Conservation (phyloP, 345 rosid species). For the Hirschfeldia incana region DNA sequence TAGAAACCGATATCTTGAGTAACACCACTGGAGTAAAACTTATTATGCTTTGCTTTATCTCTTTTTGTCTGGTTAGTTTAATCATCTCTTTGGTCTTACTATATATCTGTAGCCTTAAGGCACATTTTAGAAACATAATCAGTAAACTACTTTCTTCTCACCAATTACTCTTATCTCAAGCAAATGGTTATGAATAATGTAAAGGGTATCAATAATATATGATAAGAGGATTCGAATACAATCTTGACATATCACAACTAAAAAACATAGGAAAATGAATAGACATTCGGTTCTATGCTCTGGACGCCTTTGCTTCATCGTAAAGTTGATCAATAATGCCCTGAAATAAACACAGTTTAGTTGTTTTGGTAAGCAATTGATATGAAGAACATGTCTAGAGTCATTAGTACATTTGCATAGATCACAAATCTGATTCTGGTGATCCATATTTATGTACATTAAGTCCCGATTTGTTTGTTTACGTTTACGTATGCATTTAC, state of each 20-base stretch:
- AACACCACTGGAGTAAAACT: no score
- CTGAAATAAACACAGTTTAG: conserved; percentile 38
- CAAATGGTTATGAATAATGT: neutral
- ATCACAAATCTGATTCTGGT: neutral
- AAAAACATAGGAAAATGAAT: conserved; percentile 18
- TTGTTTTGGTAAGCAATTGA: neutral
- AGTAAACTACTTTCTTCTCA: no score
- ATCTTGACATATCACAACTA: conserved; percentile 8
- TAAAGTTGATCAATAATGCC: conserved; percentile 65
- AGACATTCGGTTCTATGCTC: conserved; percentile 42
- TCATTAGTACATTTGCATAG: neutral
- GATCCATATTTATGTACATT: neutral
- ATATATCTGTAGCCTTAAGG: no score
- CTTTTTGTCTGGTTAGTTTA: no score
- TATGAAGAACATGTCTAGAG: conserved; percentile 6
- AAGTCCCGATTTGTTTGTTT: neutral
- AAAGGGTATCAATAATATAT: conserved; percentile 5
- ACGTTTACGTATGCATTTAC: neutral
- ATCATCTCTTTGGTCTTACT: no score
- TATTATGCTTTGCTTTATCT: no score
- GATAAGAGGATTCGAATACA: conserved; percentile 9
- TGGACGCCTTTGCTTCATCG: conserved; percentile 61
- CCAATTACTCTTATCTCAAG: no score
- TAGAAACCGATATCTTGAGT: no score
- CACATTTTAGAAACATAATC: no score